Base-by-base conservation (phyloP, 495 filamentous ascomycete genomes). In the Lophiotrema nucula region DNA sequence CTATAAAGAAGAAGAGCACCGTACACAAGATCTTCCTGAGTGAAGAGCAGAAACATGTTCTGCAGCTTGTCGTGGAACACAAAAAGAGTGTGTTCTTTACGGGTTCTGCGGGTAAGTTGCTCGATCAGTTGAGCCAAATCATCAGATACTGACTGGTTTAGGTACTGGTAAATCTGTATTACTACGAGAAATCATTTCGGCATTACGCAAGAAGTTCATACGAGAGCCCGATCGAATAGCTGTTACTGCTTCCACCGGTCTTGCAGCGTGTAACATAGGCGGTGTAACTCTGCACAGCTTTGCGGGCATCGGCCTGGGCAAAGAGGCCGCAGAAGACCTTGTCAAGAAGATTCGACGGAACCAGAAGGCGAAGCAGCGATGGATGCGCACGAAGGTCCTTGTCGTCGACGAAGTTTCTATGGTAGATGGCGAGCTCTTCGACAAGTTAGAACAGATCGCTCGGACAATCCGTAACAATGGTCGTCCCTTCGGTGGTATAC, bases 351-450 rank as follows among this genome's bases (percentile, higher is more conserved):
- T 98, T 66, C 89, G 86, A 67, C 84, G 81, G 37, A 97, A 97
- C 60, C 76, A 79, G 39, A 98, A 97, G 69, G 90, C 90, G 13
- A 89, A 85, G 68, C 84, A 81, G 38, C 84, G 95, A 37, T 97
- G 95, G 93, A 72, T 95, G 58, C 83, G 83, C 21, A 95, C 91
- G 0, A 92, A 88, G 61, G 81, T 89, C 16, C 80, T 98, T 26
- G 77, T 98, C 47, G 81, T 98, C 62, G 93, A 98, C 71, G 93
- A 98, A 72, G 86, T 98, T 26, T 97, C 93, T 11, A 98, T 98
- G 93, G 90, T 98, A 10, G 95, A 97, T 67, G 95, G 88, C 0
- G 92, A 97, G 49, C 77, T 98, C 0, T 97, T 97, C 58, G 93
- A 98, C 72, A 98, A 97, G 72, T 80, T 98, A 11, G 90, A 96